phyloP scores from a whole-genome alignment of 2,329 filamentous ascomycete species.

The Clonostachys byssicola region DNA sequence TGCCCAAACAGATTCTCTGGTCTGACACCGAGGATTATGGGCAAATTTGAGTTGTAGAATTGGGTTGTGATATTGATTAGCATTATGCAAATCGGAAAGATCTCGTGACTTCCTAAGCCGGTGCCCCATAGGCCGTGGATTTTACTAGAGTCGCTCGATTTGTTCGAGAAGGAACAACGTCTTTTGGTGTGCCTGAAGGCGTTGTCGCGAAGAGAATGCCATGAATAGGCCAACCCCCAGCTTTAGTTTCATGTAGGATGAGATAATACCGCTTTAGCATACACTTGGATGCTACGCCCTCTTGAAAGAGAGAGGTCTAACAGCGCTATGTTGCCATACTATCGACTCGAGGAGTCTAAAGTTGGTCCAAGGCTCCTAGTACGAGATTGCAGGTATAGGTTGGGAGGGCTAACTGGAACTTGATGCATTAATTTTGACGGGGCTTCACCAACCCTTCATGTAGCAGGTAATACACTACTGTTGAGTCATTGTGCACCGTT shows the following conservation, averaged over 20 bases:
- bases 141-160: constrained; percentile 57
- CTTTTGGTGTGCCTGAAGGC: constrained; percentile 53
- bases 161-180: constrained; percentile 64
- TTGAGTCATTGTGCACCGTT: constrained; percentile 75
- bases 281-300: constrained; percentile 66
- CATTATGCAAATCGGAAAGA: constrained; percentile 48
- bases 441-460: constrained; percentile 87
- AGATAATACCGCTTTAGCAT: constrained; percentile 65
- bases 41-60: constrained; percentile 20
- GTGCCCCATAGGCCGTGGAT: constrained; percentile 70
- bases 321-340: constrained; percentile 67
- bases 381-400: background rate
- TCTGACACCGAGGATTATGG: constrained; percentile 58
- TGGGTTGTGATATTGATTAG: constrained; percentile 8
- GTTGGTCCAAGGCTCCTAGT: background rate
- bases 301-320: constrained; percentile 69
- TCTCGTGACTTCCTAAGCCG: constrained; percentile 70
- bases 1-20: constrained; percentile 57
- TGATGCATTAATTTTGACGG: constrained; percentile 62
- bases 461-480: constrained; percentile 79
- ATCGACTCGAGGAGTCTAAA: background rate
- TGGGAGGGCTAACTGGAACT: background rate
- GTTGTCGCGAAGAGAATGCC: too few relatives aligned
- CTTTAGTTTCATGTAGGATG: constrained; percentile 69
- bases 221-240: background rate